A percentile compares a stretch with the other conserved stretches of the same genome.
phyloP scores from a whole-genome alignment of 306 rosid genomes.

The Fragaria ananassa region DNA sequence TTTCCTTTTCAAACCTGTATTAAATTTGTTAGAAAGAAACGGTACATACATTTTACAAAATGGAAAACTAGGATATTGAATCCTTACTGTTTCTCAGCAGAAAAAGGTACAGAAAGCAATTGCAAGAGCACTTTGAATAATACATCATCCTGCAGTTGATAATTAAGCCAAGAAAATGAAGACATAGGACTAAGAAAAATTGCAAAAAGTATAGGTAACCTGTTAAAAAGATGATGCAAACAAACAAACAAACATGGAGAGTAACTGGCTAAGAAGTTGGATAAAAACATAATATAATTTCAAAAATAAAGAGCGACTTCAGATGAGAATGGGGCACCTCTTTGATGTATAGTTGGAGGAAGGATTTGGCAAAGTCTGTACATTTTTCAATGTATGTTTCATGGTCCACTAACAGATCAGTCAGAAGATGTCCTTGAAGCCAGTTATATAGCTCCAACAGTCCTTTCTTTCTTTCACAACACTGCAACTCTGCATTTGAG shows the following conservation, averaged over 20 bases:
- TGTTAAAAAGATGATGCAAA: not conserved
- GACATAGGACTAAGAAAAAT: not conserved
- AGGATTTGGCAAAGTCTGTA: slow-evolving; percentile 61
- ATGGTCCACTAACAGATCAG: slow-evolving; percentile 37
- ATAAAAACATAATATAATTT: not conserved
- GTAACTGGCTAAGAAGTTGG: not conserved
- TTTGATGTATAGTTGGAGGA: slow-evolving; percentile 63
- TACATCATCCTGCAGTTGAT: slow-evolving; percentile 76
- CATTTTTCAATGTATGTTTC: slow-evolving; percentile 49
- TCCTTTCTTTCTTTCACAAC: slow-evolving; percentile 51
- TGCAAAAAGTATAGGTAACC: not conserved
- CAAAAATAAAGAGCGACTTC: not conserved
- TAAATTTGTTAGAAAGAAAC: slow-evolving; percentile 19
- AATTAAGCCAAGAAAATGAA: slow-evolving; percentile 6
- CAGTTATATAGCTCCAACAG: slow-evolving; percentile 59
- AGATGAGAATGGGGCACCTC: slow-evolving; percentile 53
- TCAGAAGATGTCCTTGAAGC: slow-evolving; percentile 67
- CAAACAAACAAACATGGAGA: not conserved
- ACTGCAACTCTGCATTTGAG: slow-evolving; percentile 34
- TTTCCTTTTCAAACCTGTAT: slow-evolving; percentile 42
- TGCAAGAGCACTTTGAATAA: slow-evolving; percentile 78
- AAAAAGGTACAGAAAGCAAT: slow-evolving; percentile 49
- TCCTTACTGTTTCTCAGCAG: slow-evolving; percentile 52
- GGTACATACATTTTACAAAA: slow-evolving; percentile 4
- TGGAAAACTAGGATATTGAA: slow-evolving; percentile 14